Base-by-base conservation (phyloP, 1,284 basidiomycete species). In the Naganishia liquefaciens region DNA sequence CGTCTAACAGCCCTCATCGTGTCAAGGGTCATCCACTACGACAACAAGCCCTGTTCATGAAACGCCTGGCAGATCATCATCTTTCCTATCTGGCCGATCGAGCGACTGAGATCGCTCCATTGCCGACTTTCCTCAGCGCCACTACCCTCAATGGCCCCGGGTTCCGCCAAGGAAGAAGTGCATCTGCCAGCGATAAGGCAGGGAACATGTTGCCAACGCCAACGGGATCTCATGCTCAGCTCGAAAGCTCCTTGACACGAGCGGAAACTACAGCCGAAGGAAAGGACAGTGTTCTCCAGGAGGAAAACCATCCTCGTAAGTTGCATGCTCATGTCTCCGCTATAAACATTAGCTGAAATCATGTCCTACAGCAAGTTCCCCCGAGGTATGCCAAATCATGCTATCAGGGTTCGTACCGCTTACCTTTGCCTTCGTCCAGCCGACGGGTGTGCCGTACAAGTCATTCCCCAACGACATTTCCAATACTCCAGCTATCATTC, bases 41-140 rank as follows among this genome's bases (percentile, higher is more conserved):
- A 44, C 83, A 83, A 67, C 88, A 88, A 67, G 91, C 89, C 2
- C 83, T 83, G 65, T 87, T 89, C 52, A 84, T 96, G 70, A 81
- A 82, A 70, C 76, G 77, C 52, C 93, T 93, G 76, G 88, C 91
- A 0, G 88, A 92, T 65, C 83, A 87, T 70, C 84, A 97, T 30
- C 84, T 98, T 37, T 86, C 87, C 72, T 88, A 94, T 73, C 87
- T 98, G 69, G 90, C 89, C 1, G 95, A 98, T 76, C 86, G 51
- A 33, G 60, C 60, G 1, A 43, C 51, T 1, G 60, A 62, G 25
- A 49, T 28, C 39, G 46, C 57, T 23, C 23, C 30, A 40, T 37
- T 25, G n/a, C 46, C 57, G 25, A 37, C 33, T 11, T 60, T 60
- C 27, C 33, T 60, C 2, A 60, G 46, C 21, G 57, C 46, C 10